Conservation (phyloP, 305 asterid species). For the Fraxinus platypoda region DNA sequence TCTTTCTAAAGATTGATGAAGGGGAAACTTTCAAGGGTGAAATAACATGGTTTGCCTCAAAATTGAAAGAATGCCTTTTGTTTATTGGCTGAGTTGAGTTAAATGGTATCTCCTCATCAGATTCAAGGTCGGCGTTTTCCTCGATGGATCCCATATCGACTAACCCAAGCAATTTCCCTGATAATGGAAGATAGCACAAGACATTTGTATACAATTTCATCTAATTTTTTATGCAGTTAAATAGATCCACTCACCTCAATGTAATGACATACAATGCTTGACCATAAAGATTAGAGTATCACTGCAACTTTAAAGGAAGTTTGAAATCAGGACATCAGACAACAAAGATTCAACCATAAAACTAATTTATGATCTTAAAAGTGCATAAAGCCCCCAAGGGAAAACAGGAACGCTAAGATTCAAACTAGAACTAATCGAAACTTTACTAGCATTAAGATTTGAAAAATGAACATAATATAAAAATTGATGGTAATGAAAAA, state of each 20-base stretch:
- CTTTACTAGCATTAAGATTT: not conserved
- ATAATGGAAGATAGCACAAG: constrained; percentile 15
- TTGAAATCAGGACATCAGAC: not conserved
- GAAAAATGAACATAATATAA: constrained; percentile 9
- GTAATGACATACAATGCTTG: constrained; percentile 11
- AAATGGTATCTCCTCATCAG: constrained; percentile 69
- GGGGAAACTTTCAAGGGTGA: constrained; percentile 42
- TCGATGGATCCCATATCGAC: constrained; percentile 60
- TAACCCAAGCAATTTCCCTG: constrained; percentile 26
- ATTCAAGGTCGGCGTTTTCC: constrained; percentile 57
- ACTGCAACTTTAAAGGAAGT: constrained; percentile 18
- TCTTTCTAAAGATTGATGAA: constrained; percentile 53
- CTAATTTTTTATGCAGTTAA: not conserved
- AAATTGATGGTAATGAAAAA: not conserved
- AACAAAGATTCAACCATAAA: not conserved
- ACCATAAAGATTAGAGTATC: constrained; percentile 22
- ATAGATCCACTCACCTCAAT: constrained; percentile 20
- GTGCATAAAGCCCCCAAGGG: not conserved
- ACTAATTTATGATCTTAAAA: not conserved
- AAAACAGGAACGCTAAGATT: not conserved
- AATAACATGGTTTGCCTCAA: constrained; percentile 47
- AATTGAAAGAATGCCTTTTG: constrained; percentile 50
- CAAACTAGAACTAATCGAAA: not conserved
- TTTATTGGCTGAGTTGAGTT: constrained; percentile 42
- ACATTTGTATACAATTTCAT: constrained; percentile 1